Base-by-base conservation (phyloP, 805 yeast species). In the Starmera amethionina region DNA sequence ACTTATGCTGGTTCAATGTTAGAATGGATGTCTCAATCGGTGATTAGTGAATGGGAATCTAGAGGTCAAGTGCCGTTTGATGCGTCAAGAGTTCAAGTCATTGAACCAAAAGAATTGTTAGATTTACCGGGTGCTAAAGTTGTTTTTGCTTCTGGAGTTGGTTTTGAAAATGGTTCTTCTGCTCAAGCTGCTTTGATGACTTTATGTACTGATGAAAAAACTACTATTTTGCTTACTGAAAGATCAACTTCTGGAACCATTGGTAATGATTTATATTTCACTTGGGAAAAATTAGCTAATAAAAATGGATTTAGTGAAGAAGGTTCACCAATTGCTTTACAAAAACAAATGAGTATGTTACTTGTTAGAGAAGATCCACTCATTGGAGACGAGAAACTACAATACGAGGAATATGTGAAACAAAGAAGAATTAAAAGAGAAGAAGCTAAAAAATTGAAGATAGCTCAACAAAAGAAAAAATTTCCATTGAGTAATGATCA, bases 11-110 rank as follows among this genome's bases (percentile, higher is more conserved):
- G 86, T 12, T 82, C 88, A 41, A 83, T 93, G 81, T 63, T 90
- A 27, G 98, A 93, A 63, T 93, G 97, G 97, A 82, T 93, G 88
- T 79, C 95, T 0, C 75, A 90, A 0, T 72, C 80, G n/a, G 72
- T 88, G n/a, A 73, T 85, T 22, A 82, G 83, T 49, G 82, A 78
- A 36, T 88, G 96, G 90, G 95, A 87, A 52, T 65, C 72, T 8
- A 70, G 75, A 44, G 79, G 79, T 40, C 73, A 73, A 40, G 73
- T 82, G 2, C 96, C 97, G 1, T 89, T 90, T 55, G 94, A 84
- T 49, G 74, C 83, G 35, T 62, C 77, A 25, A 65, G 77, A 53
- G 73, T 79, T 44, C 75, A 81, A 52, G 64, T 78, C 39, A 61
- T 75, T 46, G 65, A 72, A 39, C 67, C 81, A n/a, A 62, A 65